phyloP scores from a whole-genome alignment of 2,329 filamentous ascomycete genomes.

The Fusarium guadeloupense region DNA sequence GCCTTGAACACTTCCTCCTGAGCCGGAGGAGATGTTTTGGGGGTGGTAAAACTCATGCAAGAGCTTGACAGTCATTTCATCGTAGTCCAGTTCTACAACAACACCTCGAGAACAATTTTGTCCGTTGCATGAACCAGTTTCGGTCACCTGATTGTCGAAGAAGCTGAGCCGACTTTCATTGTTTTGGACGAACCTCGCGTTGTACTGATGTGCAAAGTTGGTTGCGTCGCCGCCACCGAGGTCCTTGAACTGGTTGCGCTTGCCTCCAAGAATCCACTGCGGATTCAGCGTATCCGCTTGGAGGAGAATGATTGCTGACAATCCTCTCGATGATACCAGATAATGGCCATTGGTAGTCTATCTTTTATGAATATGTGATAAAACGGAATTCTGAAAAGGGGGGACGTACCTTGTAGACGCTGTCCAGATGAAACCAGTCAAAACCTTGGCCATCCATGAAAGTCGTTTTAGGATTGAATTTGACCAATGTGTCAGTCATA shows the following conservation, averaged over 20 bases:
- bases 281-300: constrained; percentile 40
- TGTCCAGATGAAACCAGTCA: constrained; percentile 44
- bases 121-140: constrained; percentile 21
- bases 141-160: constrained; percentile 58
- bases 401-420: constrained; percentile 38
- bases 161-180: constrained; percentile 60
- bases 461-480: constrained; percentile 29
- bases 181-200: constrained; percentile 57
- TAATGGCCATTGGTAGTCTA: constrained; percentile 46
- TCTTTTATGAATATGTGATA: background rate
- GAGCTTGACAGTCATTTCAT: constrained; percentile 56
- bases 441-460: constrained; percentile 38
- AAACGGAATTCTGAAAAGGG: background rate
- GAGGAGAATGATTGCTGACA: constrained; percentile 45
- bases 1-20: constrained; percentile 60
- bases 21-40: constrained; percentile 59
- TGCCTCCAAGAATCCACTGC: constrained; percentile 50
- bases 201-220: constrained; percentile 56
- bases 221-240: constrained; percentile 46
- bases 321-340: constrained; percentile 46
- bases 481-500: constrained; percentile 31
- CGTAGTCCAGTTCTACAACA: constrained; percentile 56
- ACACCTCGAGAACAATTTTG: constrained; percentile 38
- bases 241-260: constrained; percentile 47
- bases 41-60: constrained; percentile 61